Evolutionary conservation across 768 basidiomycete genomes (phyloP).

Genomic region (Naganishia antarctica): DNA sequence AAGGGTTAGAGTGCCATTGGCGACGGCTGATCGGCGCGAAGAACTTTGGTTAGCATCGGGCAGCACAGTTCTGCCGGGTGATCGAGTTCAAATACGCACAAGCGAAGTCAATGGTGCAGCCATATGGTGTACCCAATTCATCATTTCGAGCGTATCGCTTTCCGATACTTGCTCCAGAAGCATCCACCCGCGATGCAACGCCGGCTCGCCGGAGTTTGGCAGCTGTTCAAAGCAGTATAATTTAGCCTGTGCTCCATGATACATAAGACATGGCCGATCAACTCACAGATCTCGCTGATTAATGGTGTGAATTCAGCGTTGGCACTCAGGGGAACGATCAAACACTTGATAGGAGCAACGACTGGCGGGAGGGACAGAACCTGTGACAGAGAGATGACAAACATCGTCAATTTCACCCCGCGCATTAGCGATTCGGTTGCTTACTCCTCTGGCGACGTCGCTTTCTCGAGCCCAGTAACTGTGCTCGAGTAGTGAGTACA

Average conservation of each 20-base stretch:
- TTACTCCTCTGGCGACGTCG: slow-evolving; percentile 80
- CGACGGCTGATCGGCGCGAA: slow-evolving; percentile 59
- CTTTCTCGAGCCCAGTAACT: slow-evolving; percentile 90
- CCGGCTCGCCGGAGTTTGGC: slow-evolving; percentile 80
- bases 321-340: slow-evolving; percentile 88
- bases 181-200: slow-evolving; percentile 88
- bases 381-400: slow-evolving; percentile 50
- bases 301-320: slow-evolving; percentile 78
- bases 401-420: slow-evolving; percentile 31
- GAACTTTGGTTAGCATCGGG: background rate
- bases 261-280: background rate
- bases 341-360: slow-evolving; percentile 91
- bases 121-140: slow-evolving; percentile 95
- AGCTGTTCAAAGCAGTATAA: slow-evolving; percentile 54
- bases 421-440: too few relatives aligned
- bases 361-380: slow-evolving; percentile 83
- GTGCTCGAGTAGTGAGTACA: slow-evolving; percentile 91
- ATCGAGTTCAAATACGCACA: slow-evolving; percentile 54
- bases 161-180: slow-evolving; percentile 89
- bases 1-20: slow-evolving; percentile 89
- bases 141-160: slow-evolving; percentile 97
- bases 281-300: slow-evolving; percentile 84
- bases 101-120: slow-evolving; percentile 92
- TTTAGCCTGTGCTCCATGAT: background rate
- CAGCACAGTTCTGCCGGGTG: too few relatives aligned